Base-by-base conservation (phyloP, 495 filamentous ascomycete species). In the Recurvomyces mirabilis region DNA sequence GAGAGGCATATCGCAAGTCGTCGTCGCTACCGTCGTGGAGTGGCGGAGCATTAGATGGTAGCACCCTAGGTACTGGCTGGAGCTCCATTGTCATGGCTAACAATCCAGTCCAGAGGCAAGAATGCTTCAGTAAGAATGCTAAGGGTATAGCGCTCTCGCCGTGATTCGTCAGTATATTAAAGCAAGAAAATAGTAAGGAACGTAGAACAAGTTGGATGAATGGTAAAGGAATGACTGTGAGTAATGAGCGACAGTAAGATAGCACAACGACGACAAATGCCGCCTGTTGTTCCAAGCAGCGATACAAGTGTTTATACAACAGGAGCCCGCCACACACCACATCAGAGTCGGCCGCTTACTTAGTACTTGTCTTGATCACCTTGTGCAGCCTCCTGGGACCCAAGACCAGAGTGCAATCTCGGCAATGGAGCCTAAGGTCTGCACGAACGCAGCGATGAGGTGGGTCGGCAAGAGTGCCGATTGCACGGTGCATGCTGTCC, bases 1-100 rank as follows among this genome's bases (percentile, higher is more conserved):
- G 38, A 5, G 38, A 34, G 2, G 51, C 38, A 5, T 42, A n/a
- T n/a, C n/a, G 43, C 13, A 43, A 31, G 23, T 38, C 33, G 33
- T 10, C 21, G 26, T 42, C 36, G 19, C 19, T 18, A 15, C 20
- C 51, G 12, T 45, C 54, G 2, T 15, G 20, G 17, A 55, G 34
- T 12, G 55, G 54, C 31, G 66, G 63, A 45, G 60, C 63, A 43
- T 69, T 66, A 7, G 66, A 68, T 4, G 58, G 65, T 22, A 68
- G 47, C 5, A 68, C 56, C 38, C 54, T 54, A 49, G 54, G 5
- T 2, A 23, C 25, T 22, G 45, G 46, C 30, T 45, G 51, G 38
- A 62, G 58, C 52, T 41, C 37, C 38, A 41, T 51, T 15, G 20
- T 29, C 26, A 29, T n/a, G n/a, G 20, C 25, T 28, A 22, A 22